A percentile compares a stretch with the other conserved stretches of the same genome.
These are phyloP conservation scores for Scorias spongiosa DNA, from an alignment of 2,329 filamentous ascomycete genomes.

Conservation along the genomic window DNA sequence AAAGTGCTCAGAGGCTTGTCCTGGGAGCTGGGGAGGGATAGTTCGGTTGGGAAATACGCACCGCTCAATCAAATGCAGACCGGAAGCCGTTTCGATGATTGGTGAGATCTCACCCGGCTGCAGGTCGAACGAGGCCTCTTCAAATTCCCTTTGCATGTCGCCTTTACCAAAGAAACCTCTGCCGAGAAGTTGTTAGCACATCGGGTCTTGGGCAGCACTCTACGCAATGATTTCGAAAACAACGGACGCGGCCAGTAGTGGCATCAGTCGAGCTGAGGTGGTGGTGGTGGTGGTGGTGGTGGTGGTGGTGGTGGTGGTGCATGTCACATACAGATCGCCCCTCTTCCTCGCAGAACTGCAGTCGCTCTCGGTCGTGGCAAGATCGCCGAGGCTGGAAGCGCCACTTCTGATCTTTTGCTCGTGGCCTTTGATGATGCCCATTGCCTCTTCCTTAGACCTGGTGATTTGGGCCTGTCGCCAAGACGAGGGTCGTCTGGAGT, in stretches of 20 bases:
- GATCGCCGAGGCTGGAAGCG: conserved; percentile 55
- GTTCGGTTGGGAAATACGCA: conserved; percentile 26
- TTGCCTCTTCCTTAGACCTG: conserved; percentile 73
- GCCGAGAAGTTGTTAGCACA: neutral
- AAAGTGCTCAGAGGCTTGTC: no score
- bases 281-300: no score
- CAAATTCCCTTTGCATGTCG: conserved; percentile 98
- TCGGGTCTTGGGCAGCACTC: neutral
- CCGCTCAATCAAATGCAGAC: conserved; percentile 92
- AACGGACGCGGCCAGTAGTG: no score
- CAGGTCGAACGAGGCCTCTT: conserved; percentile 86
- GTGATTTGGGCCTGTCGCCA: conserved; percentile 89
- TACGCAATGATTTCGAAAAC: neutral
- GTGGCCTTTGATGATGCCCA: conserved; percentile 58
- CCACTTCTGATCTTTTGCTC: conserved; percentile 62
- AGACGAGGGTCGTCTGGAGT: conserved; percentile 76
- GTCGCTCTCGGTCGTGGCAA: conserved; percentile 81
- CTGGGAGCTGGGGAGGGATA: no score
- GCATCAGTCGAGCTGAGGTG: no score
- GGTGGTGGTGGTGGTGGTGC: no score
- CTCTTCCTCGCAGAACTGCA: conserved; percentile 90
- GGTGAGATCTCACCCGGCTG: conserved; percentile 74
- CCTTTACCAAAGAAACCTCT: conserved; percentile 83
- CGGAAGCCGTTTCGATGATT: conserved; percentile 82
- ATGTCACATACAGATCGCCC: conserved; percentile 57